Evolutionary conservation across 2,329 filamentous ascomycete species (phyloP).

Genomic region (Verticillium alfalfae): DNA sequence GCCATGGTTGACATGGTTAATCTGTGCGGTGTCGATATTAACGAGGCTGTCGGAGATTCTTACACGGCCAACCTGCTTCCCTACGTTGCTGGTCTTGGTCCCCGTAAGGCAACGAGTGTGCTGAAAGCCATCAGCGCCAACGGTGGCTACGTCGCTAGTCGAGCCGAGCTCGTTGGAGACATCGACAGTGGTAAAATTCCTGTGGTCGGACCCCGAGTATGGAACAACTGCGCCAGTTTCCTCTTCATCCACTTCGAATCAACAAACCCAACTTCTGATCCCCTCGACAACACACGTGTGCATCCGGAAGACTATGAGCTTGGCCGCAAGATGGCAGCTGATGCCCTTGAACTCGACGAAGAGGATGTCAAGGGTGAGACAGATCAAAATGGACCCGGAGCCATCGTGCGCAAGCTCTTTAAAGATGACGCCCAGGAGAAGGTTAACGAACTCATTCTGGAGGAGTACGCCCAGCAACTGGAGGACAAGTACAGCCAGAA

Average conservation of each 20-base stretch:
- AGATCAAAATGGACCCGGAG: conserved; percentile 82
- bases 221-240: conserved; percentile 96
- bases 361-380: conserved; percentile 95
- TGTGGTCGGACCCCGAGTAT: conserved; percentile 84
- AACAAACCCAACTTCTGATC: conserved; percentile 78
- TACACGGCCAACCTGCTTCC: conserved; percentile 85
- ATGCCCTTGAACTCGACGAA: conserved; percentile 92
- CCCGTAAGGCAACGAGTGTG: conserved; percentile 76
- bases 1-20: conserved; percentile 99
- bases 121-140: conserved; percentile 82
- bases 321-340: conserved; percentile 95
- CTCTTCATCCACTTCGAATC: conserved; percentile 83
- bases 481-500: conserved; percentile 89
- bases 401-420: conserved; percentile 91
- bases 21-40: conserved; percentile 89
- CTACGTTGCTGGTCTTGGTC: conserved; percentile 86
- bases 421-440: conserved; percentile 90
- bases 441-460: conserved; percentile 91
- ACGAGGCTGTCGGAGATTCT: conserved; percentile 76
- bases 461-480: conserved; percentile 94
- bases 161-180: conserved; percentile 85
- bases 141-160: conserved; percentile 75
- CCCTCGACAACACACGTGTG: conserved; percentile 92
- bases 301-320: conserved; percentile 98
- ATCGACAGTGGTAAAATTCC: conserved; percentile 71